Evolutionary conservation across 495 filamentous ascomycete species (phyloP).

Genomic region (Cenococcum geophilum): DNA sequence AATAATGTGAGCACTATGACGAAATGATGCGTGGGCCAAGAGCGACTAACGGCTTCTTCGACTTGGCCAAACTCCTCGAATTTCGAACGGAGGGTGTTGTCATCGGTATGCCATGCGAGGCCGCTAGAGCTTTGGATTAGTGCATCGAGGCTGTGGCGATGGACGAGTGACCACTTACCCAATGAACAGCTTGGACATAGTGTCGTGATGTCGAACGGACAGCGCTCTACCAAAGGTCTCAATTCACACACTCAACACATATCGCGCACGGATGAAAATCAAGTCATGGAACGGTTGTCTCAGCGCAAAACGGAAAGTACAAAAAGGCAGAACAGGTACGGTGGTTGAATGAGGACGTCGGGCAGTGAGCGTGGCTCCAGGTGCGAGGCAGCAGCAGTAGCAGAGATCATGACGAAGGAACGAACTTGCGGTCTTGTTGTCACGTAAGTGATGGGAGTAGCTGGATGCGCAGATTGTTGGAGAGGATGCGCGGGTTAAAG

Average conservation of each 20-base stretch:
- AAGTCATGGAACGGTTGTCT: conserved; percentile 28
- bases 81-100: conserved; percentile 69
- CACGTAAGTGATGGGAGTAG: conserved; percentile 4
- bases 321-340: conserved; percentile 7
- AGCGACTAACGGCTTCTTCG: conserved; percentile 77
- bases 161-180: conserved; percentile 53
- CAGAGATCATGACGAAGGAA: conserved; percentile 24
- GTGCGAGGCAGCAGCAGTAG: conserved; percentile 8
- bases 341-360: conserved; percentile 8
- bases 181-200: conserved; percentile 87
- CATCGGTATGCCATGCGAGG: conserved; percentile 97
- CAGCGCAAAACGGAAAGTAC: conserved; percentile 27
- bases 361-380: conserved; percentile 20
- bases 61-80: conserved; percentile 85
- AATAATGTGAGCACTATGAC: conserved; percentile 10
- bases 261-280: conserved; percentile 8
- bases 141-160: conserved; percentile 5
- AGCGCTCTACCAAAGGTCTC: conserved; percentile 31
- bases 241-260: conserved; percentile 23
- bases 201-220: conserved; percentile 31
- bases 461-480: conserved; percentile 4
- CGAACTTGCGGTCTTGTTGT: conserved; percentile 27
- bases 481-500: neutral
- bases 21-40: neutral
- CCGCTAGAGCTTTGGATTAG: conserved; percentile 53